Percentiles rank a stretch among this genome's conserved stretches.
Evolutionary conservation across 2,329 filamentous ascomycete species (phyloP).

Genomic region (Knufia petricola): DNA sequence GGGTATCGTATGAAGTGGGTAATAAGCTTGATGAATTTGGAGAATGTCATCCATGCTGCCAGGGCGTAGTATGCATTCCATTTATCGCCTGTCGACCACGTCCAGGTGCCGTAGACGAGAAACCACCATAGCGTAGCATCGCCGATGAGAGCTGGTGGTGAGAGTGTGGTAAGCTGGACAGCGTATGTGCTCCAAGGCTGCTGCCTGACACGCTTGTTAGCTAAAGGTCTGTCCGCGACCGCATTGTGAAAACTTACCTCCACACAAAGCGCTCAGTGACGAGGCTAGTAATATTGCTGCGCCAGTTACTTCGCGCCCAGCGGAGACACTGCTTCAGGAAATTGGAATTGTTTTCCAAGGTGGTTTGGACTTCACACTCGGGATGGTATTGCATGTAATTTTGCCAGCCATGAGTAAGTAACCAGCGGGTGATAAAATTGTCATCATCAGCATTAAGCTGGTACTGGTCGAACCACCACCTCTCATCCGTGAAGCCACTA

Average conservation of each 20-base stretch:
- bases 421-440: slow-evolving; percentile 95
- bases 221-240: slow-evolving; percentile 13
- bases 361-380: slow-evolving; percentile 86
- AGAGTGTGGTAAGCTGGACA: slow-evolving; percentile 84
- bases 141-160: slow-evolving; percentile 70
- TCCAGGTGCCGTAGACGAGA: slow-evolving; percentile 57
- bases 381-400: slow-evolving; percentile 91
- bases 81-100: slow-evolving; percentile 48
- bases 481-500: slow-evolving; percentile 81
- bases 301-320: slow-evolving; percentile 96
- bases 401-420: slow-evolving; percentile 85
- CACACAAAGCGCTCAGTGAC: slow-evolving; percentile 74
- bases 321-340: slow-evolving; percentile 89
- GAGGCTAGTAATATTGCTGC: slow-evolving; percentile 88
- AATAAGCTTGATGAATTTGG: slow-evolving; percentile 83
- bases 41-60: slow-evolving; percentile 69
- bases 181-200: slow-evolving; percentile 93
- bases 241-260: slow-evolving; percentile 54
- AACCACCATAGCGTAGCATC: slow-evolving; percentile 64
- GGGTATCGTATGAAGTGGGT: slow-evolving; percentile 80
- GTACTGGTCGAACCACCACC: slow-evolving; percentile 67
- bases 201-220: slow-evolving; percentile 47
- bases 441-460: slow-evolving; percentile 94
- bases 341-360: slow-evolving; percentile 76
- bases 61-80: slow-evolving; percentile 51